phyloP scores from a whole-genome alignment of 306 rosid species.

The Lagenaria siceraria region DNA sequence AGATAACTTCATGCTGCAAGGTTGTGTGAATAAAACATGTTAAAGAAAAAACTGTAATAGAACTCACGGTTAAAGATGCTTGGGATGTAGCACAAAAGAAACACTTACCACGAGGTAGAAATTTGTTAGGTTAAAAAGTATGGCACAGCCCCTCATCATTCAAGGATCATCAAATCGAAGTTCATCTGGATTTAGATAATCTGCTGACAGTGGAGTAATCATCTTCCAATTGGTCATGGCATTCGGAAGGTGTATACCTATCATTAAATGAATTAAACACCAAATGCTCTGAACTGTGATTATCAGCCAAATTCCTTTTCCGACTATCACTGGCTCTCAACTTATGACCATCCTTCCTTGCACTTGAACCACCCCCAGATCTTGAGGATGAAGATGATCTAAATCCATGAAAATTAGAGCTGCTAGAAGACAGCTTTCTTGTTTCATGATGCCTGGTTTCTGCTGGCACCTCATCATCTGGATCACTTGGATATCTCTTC shows the following conservation, averaged over 20 bases:
- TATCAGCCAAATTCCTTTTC: constrained; percentile 24
- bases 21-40: constrained; percentile 36
- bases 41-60: constrained; percentile 19
- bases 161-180: constrained; percentile 3
- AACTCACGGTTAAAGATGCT: constrained; percentile 15
- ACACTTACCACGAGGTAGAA: constrained; percentile 28
- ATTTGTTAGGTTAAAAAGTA: constrained; percentile 4
- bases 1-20: constrained; percentile 62
- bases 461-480: constrained; percentile 19
- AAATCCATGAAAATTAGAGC: constrained; percentile 10
- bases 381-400: constrained; percentile 20
- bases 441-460: constrained; percentile 14
- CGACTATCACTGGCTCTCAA: constrained; percentile 25
- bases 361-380: constrained; percentile 10
- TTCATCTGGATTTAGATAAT: constrained; percentile 16
- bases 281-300: constrained; percentile 21
- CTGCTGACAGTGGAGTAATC: constrained; percentile 21
- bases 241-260: constrained; percentile 56
- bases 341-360: constrained; percentile 18
- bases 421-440: constrained; percentile 13
- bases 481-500: constrained; percentile 22
- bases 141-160: background rate
- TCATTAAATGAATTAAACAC: constrained; percentile 35
- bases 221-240: constrained; percentile 27
- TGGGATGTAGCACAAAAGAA: constrained; percentile 12